phyloP scores from a whole-genome alignment of 441 rosid genomes.

The Euphorbia schlechtendalii region DNA sequence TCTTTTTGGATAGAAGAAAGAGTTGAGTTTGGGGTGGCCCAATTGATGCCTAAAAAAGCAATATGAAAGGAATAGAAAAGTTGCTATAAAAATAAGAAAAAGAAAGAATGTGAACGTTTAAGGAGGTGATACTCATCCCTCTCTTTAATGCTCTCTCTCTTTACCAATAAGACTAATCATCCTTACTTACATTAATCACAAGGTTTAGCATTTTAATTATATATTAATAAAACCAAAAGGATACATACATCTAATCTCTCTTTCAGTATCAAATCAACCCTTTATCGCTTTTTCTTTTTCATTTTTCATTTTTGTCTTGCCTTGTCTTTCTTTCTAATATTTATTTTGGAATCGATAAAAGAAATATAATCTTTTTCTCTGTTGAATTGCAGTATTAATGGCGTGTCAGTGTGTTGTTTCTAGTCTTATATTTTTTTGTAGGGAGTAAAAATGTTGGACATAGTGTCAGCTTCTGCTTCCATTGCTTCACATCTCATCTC shows the following conservation, averaged over 20 bases:
- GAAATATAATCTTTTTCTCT: too few relatives aligned
- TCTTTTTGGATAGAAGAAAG: too few relatives aligned
- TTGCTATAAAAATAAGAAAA: not conserved
- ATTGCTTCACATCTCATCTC: too few relatives aligned
- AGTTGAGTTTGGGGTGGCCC: not conserved
- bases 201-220: not conserved
- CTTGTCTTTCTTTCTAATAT: slow-evolving; percentile 17
- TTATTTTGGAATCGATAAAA: not conserved
- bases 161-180: not conserved
- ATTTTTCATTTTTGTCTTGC: slow-evolving; percentile 35
- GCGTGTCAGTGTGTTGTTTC: not conserved
- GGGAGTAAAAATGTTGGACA: slow-evolving; percentile 13
- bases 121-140: not conserved
- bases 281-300: slow-evolving; percentile 19
- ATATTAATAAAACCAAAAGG: not conserved
- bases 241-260: not conserved
- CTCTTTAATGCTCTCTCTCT: slow-evolving; percentile 9
- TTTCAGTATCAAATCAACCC: slow-evolving; percentile 10
- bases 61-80: not conserved
- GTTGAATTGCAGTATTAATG: not conserved
- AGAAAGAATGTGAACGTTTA: not conserved
- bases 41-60: not conserved
- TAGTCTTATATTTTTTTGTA: not conserved
- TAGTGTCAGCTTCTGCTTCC: slow-evolving; percentile 17
- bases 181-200: not conserved